A percentile compares a stretch with the other conserved stretches of the same genome.
phyloP scores from a whole-genome alignment of 1,284 basidiomycete genomes.

The Marasmius oreades region DNA sequence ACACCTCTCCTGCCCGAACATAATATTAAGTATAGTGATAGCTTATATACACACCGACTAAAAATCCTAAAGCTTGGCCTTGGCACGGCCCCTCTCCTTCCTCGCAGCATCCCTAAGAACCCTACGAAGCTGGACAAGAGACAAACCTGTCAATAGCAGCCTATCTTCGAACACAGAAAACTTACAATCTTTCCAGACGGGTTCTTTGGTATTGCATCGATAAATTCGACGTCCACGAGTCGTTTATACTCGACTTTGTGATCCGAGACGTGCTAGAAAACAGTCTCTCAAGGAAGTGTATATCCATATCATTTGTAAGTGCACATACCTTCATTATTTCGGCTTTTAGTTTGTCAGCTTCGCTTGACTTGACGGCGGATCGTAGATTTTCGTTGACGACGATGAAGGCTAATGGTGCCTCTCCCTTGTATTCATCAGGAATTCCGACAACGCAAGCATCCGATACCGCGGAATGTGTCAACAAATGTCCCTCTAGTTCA shows the following conservation, averaged over 20 bases:
- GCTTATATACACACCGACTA: too few relatives aligned
- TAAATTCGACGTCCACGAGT: conserved; percentile 63
- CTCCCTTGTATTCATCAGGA: conserved; percentile 76
- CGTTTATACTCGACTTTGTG: conserved; percentile 71
- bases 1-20: too few relatives aligned
- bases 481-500: conserved; percentile 72
- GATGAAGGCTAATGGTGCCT: conserved; percentile 74
- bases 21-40: too few relatives aligned
- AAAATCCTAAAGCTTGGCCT: conserved; percentile 19
- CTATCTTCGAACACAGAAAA: conserved; percentile 3
- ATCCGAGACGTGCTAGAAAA: conserved; percentile 60
- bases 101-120: conserved; percentile 36
- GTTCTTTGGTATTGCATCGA: conserved; percentile 69
- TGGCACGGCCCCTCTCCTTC: conserved; percentile 25
- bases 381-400: conserved; percentile 36
- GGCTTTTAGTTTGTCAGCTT: conserved; percentile 39
- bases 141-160: neutral
- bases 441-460: conserved; percentile 66
- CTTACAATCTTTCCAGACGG: conserved; percentile 65
- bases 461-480: conserved; percentile 48
- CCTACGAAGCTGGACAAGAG: conserved; percentile 32
- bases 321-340: conserved; percentile 34
- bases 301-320: neutral
- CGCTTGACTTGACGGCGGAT: conserved; percentile 37
- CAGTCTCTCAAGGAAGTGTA: neutral